These are phyloP conservation scores for Emergomyces pasteurianus DNA, from an alignment of 2,329 filamentous ascomycete genomes.

Conservation along the genomic window DNA sequence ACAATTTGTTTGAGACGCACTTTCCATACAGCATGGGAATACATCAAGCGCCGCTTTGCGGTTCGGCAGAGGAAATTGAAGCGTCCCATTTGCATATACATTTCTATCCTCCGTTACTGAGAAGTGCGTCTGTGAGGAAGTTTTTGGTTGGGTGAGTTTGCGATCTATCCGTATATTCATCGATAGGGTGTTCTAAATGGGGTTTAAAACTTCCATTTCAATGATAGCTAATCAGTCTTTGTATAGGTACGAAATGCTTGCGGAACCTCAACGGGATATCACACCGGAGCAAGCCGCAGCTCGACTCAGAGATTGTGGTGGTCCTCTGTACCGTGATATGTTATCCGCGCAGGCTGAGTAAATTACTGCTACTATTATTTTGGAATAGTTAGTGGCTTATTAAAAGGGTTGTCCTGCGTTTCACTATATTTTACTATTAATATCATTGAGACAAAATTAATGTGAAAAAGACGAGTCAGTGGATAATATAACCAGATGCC, in stretches of 20 bases:
- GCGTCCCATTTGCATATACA: slow-evolving; percentile 90
- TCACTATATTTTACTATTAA: not conserved
- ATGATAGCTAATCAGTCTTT: not conserved
- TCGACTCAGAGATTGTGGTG: slow-evolving; percentile 61
- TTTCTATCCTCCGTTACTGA: slow-evolving; percentile 87
- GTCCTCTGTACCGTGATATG: slow-evolving; percentile 69
- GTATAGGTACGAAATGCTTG: slow-evolving; percentile 72
- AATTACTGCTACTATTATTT: not conserved
- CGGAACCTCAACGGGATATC: slow-evolving; percentile 95
- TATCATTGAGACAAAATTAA: not conserved
- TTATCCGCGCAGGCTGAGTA: slow-evolving; percentile 19
- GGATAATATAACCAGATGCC: not conserved
- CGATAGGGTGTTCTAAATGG: not conserved
- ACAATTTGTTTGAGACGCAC: slow-evolving; percentile 92
- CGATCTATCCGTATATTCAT: not conserved
- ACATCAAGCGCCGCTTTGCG: slow-evolving; percentile 83
- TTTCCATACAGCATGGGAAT: slow-evolving; percentile 97
- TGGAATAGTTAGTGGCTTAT: no score
- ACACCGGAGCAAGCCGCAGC: slow-evolving; percentile 90
- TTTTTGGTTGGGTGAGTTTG: slow-evolving; percentile 71
- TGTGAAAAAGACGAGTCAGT: not conserved
- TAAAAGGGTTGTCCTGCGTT: not conserved
- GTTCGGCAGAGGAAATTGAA: slow-evolving; percentile 70
- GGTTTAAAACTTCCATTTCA: not conserved
- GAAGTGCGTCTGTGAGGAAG: slow-evolving; percentile 88